These are phyloP conservation scores for Sphenostylis stenocarpa DNA, from an alignment of 306 rosid species.

Conservation along the genomic window DNA sequence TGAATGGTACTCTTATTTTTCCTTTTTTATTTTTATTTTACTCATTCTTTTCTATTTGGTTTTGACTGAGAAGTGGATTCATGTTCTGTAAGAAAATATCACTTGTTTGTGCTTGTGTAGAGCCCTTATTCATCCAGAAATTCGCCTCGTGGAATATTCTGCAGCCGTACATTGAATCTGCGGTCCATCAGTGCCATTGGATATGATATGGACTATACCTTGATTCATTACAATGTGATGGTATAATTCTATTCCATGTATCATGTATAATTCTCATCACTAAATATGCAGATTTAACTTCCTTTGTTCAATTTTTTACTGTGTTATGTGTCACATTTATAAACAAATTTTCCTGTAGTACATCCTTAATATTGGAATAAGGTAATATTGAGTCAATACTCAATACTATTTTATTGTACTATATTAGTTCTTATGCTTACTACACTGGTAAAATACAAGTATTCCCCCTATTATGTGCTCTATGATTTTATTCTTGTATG, in stretches of 20 bases:
- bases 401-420: not conserved
- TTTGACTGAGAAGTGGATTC: slow-evolving; percentile 18
- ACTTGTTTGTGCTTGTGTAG: slow-evolving; percentile 48
- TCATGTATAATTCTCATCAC: slow-evolving; percentile 7
- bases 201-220: slow-evolving; percentile 97
- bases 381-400: not conserved
- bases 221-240: slow-evolving; percentile 93
- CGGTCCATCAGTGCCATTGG: slow-evolving; percentile 97
- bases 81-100: slow-evolving; percentile 19
- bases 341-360: not conserved
- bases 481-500: slow-evolving; percentile 7
- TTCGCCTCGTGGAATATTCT: slow-evolving; percentile 88
- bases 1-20: not conserved
- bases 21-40: not conserved
- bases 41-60: not conserved
- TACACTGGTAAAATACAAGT: slow-evolving; percentile 7
- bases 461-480: not conserved
- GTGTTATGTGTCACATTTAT: not conserved
- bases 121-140: slow-evolving; percentile 76
- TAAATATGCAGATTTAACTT: not conserved
- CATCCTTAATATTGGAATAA: not conserved
- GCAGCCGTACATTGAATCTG: slow-evolving; percentile 93
- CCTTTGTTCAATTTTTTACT: slow-evolving; percentile 12
- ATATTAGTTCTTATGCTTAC: not conserved
- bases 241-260: slow-evolving; percentile 44